Conservation (phyloP, 2,329 filamentous ascomycete genomes). For the Botrytis tulipae region DNA sequence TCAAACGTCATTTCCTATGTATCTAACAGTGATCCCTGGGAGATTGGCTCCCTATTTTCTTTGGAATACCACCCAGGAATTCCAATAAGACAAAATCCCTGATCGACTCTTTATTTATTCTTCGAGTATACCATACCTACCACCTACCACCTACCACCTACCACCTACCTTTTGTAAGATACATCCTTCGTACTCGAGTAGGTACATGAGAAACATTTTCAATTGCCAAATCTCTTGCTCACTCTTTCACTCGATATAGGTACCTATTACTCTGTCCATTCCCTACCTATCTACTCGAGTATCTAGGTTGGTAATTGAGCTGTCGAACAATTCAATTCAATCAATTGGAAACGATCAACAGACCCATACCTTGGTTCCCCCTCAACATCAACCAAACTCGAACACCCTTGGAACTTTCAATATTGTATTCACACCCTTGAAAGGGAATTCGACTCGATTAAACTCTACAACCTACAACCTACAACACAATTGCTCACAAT, state of each 20-base stretch:
- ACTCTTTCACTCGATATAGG: not conserved
- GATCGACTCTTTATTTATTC: not conserved
- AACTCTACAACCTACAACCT: not conserved
- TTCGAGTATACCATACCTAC: not conserved
- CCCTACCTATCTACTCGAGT: not conserved
- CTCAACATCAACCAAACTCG: not conserved
- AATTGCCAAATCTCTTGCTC: constrained; percentile 4
- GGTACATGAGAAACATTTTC: not conserved
- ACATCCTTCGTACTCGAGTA: not conserved
- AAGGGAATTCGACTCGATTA: not conserved
- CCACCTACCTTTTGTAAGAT: not conserved
- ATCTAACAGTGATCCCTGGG: not conserved
- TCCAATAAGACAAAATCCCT: not conserved
- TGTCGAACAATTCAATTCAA: not conserved
- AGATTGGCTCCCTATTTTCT: constrained; percentile 5
- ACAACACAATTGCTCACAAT: constrained; percentile 3
- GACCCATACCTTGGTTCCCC: not conserved
- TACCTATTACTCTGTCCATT: not conserved
- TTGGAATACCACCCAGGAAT: not conserved
- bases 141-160: no score
- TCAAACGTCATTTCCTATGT: constrained; percentile 5
- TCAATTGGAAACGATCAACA: constrained; percentile 10
- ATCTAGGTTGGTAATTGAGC: not conserved
- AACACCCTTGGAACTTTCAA: constrained; percentile 6
- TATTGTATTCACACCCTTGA: not conserved